These are phyloP conservation scores for Cinchona pubescens DNA, from an alignment of 257 asterid genomes.

Conservation along the genomic window DNA sequence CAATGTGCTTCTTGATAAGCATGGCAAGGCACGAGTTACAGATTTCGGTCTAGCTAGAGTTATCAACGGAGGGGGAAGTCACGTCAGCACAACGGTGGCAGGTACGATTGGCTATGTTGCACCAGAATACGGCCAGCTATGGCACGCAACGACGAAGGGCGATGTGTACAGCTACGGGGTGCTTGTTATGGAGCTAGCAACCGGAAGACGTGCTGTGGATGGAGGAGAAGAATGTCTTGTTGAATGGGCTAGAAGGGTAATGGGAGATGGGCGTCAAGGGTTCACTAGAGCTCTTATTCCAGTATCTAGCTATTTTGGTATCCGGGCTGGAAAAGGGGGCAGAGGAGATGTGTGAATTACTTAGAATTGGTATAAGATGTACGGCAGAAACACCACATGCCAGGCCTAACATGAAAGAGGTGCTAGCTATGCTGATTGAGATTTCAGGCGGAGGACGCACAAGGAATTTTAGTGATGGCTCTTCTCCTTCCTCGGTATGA, in stretches of 20 bases:
- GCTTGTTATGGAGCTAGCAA: conserved; percentile 90
- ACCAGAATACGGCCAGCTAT: conserved; percentile 87
- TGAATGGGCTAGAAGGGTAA: conserved; percentile 83
- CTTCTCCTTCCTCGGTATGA: conserved; percentile 31
- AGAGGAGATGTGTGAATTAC: conserved; percentile 66
- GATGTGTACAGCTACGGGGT: conserved; percentile 94
- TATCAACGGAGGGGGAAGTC: conserved; percentile 65
- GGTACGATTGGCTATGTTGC: conserved; percentile 97
- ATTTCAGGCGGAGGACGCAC: conserved; percentile 40
- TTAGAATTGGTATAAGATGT: conserved; percentile 74
- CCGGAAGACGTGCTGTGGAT: conserved; percentile 80
- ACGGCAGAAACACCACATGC: conserved; percentile 59
- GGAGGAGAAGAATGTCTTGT: conserved; percentile 90
- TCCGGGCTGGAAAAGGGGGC: conserved; percentile 74
- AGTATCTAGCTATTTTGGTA: conserved; percentile 51
- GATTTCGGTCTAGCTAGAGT: conserved; percentile 92
- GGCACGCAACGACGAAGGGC: conserved; percentile 95
- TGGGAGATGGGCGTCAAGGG: conserved; percentile 59
- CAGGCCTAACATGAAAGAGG: conserved; percentile 94
- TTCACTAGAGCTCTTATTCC: conserved; percentile 35
- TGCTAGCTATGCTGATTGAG: conserved; percentile 63
- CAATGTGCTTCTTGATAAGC: conserved; percentile 82
- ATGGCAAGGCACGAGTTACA: conserved; percentile 72
- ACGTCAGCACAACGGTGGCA: conserved; percentile 91
- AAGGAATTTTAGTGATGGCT: conserved; percentile 26